Evolutionary conservation across 2,329 filamentous ascomycete species (phyloP).

Genomic region (Botrytis byssoidea): DNA sequence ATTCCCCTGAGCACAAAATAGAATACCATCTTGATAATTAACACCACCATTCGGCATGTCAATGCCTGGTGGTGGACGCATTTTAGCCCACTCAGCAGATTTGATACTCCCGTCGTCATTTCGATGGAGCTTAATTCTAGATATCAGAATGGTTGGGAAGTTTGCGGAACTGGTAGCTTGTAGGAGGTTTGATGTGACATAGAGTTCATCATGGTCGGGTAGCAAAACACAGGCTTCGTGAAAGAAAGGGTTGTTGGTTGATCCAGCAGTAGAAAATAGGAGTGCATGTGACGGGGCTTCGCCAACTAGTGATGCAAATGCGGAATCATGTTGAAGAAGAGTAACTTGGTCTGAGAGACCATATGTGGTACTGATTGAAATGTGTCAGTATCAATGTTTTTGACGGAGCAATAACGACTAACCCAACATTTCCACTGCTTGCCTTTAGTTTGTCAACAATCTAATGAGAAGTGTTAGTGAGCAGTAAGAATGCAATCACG

Average conservation of each 20-base stretch:
- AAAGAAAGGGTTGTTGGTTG: slow-evolving; percentile 48
- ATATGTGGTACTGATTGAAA: slow-evolving; percentile 24
- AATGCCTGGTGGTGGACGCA: slow-evolving; percentile 44
- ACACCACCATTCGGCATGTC: slow-evolving; percentile 30
- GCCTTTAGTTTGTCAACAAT: slow-evolving; percentile 7
- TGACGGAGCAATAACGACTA: not conserved
- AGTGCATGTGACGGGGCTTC: slow-evolving; percentile 41
- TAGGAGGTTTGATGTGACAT: slow-evolving; percentile 47
- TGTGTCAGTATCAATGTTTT: slow-evolving; percentile 19
- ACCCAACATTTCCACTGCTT: slow-evolving; percentile 10
- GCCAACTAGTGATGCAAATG: slow-evolving; percentile 42
- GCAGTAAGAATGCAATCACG: not conserved
- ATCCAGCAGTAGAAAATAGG: slow-evolving; percentile 44
- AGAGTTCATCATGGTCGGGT: slow-evolving; percentile 44
- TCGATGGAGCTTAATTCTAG: slow-evolving; percentile 42
- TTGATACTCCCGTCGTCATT: slow-evolving; percentile 34
- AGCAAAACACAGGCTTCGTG: slow-evolving; percentile 47
- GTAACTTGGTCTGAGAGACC: slow-evolving; percentile 35
- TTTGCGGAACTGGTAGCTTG: slow-evolving; percentile 41
- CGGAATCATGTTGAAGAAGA: slow-evolving; percentile 42
- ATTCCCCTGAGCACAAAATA: slow-evolving; percentile 34
- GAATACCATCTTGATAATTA: slow-evolving; percentile 30
- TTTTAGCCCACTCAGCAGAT: slow-evolving; percentile 38
- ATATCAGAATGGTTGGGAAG: slow-evolving; percentile 48
- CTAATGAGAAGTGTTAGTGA: slow-evolving; percentile 4